phyloP scores from a whole-genome alignment of 768 basidiomycete genomes.

The Clavaria fumosa region DNA sequence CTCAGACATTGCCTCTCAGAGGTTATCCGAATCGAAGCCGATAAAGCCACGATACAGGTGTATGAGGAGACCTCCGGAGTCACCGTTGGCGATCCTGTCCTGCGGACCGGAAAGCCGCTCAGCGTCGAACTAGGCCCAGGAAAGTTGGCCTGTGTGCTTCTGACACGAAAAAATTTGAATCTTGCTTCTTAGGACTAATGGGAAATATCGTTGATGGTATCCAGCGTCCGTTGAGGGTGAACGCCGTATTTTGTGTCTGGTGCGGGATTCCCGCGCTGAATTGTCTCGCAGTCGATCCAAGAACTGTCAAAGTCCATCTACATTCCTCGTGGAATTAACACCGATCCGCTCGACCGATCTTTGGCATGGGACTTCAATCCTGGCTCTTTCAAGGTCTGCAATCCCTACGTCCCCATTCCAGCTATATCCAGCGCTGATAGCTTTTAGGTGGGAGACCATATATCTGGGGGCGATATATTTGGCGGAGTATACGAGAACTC shows the following conservation, averaged over 20 bases:
- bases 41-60: slow-evolving; percentile 97
- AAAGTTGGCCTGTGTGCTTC: slow-evolving; percentile 20
- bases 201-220: slow-evolving; percentile 98
- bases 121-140: slow-evolving; percentile 97
- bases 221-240: slow-evolving; percentile 77
- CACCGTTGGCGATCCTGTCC: slow-evolving; percentile 94
- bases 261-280: not conserved
- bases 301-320: slow-evolving; percentile 98
- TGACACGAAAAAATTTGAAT: not conserved
- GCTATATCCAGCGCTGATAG: not conserved
- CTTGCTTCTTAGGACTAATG: slow-evolving; percentile 62
- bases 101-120: slow-evolving; percentile 94
- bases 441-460: slow-evolving; percentile 80
- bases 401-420: slow-evolving; percentile 1
- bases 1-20: too few relatives aligned
- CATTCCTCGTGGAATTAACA: slow-evolving; percentile 98
- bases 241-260: slow-evolving; percentile 7
- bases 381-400: slow-evolving; percentile 49
- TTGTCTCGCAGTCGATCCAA: slow-evolving; percentile 56
- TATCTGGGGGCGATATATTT: slow-evolving; percentile 94
- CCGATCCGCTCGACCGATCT: slow-evolving; percentile 77
- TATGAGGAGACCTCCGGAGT: slow-evolving; percentile 99
- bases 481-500: slow-evolving; percentile 96
- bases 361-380: slow-evolving; percentile 95
- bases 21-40: slow-evolving; percentile 97